A percentile compares a stretch with the other conserved stretches of the same genome.
Evolutionary conservation across 2,329 filamentous ascomycete genomes (phyloP).

Genomic region (Hypoxylon sp.): DNA sequence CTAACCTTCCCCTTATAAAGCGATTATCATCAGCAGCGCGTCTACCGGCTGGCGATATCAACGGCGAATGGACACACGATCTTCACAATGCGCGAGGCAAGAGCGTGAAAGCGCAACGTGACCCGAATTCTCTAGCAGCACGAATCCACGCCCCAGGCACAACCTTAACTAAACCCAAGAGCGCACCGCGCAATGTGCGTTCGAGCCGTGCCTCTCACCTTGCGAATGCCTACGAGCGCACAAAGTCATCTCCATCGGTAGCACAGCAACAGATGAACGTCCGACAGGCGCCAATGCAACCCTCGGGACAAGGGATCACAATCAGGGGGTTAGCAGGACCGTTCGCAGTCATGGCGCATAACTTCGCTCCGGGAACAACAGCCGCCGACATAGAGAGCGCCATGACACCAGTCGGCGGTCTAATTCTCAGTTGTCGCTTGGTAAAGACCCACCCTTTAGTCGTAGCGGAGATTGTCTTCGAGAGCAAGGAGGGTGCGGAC

Average conservation of each 20-base stretch:
- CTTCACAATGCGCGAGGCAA: conserved; percentile 67
- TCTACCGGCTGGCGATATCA: conserved; percentile 68
- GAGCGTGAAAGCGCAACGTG: conserved; percentile 58
- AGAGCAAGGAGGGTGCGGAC: conserved; percentile 79
- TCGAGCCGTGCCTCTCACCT: conserved; percentile 59
- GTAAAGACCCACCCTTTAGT: conserved; percentile 78
- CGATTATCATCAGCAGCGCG: conserved; percentile 52
- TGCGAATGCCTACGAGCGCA: conserved; percentile 62
- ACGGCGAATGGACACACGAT: conserved; percentile 80
- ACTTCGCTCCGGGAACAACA: conserved; percentile 86
- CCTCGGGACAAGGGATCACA: conserved; percentile 66
- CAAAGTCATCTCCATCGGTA: conserved; percentile 55
- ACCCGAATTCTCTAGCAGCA: conserved; percentile 61
- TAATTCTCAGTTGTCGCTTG: conserved; percentile 76
- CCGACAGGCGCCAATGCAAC: conserved; percentile 44
- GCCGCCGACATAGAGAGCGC: conserved; percentile 87
- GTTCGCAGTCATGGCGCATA: conserved; percentile 80
- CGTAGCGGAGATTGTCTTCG: conserved; percentile 83
- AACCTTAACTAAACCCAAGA: conserved; percentile 44
- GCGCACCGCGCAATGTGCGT: conserved; percentile 48
- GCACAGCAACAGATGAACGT: conserved; percentile 57
- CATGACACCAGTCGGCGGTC: conserved; percentile 80
- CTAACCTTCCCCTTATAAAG: conserved; percentile 53
- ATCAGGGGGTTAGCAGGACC: conserved; percentile 82
- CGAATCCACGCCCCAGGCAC: conserved; percentile 62